Percentiles rank a stretch among this genome's conserved stretches.
Evolutionary conservation across 139 green algal species (phyloP).

Genomic region (Haematococcus lacustris): DNA sequence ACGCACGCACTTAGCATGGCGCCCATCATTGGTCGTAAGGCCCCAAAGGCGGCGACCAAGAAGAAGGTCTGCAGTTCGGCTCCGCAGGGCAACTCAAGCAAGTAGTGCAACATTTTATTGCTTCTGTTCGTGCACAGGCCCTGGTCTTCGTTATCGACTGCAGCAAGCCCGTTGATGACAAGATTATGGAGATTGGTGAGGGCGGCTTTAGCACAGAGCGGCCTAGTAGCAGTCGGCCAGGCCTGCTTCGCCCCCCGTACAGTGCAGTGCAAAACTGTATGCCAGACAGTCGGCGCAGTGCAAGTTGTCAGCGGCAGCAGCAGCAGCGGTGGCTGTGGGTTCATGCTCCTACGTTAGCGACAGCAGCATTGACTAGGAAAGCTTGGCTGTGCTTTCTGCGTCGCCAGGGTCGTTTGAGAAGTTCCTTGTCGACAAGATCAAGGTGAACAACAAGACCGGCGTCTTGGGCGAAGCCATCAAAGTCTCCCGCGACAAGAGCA

Average conservation of each 20-base stretch:
- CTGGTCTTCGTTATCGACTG: conserved; percentile 41
- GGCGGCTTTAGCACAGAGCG: background rate
- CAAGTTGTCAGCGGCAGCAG: background rate
- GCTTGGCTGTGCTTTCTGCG: background rate
- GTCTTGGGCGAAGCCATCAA: conserved; percentile 82
- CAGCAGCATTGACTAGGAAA: background rate
- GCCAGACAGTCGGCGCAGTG: too few relatives aligned
- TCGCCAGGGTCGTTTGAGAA: conserved; percentile 82
- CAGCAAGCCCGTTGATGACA: conserved; percentile 53
- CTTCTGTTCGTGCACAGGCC: conserved; percentile 9
- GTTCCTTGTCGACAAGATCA: conserved; percentile 96
- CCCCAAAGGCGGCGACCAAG: conserved; percentile 24
- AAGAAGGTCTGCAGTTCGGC: conserved; percentile 12
- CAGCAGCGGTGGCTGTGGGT: background rate
- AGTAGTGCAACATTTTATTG: background rate
- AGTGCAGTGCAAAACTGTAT: too few relatives aligned
- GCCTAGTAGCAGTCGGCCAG: background rate
- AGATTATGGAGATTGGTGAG: conserved; percentile 74
- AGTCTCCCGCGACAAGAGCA: conserved; percentile 83
- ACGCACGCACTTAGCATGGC: too few relatives aligned
- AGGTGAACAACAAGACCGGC: conserved; percentile 77
- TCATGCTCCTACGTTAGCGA: background rate
- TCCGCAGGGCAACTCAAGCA: background rate
- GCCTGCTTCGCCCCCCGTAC: background rate
- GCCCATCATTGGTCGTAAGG: conserved; percentile 7